phyloP scores from a whole-genome alignment of 164 flowering plant genomes.

The Aristolochia californica region DNA sequence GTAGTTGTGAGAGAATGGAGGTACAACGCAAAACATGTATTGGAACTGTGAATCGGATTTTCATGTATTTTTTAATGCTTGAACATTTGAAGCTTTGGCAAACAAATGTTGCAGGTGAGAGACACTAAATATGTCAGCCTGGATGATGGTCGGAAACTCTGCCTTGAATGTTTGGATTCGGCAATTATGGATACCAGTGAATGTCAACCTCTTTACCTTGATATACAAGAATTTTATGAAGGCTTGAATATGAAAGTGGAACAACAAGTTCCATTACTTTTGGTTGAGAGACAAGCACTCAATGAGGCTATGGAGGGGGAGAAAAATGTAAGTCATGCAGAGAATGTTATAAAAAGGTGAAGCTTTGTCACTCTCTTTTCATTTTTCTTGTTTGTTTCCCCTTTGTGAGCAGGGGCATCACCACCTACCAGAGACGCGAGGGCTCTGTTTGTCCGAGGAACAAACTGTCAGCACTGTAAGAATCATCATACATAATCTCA shows the following conservation, averaged over 20 bases:
- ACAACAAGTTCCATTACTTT: constrained; percentile 67
- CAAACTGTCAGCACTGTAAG: constrained; percentile 75
- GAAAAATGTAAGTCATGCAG: constrained; percentile 39
- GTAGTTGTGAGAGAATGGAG: constrained; percentile 98
- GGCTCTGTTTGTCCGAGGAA: constrained; percentile 84
- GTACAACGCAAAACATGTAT: constrained; percentile 23
- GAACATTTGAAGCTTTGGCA: background rate
- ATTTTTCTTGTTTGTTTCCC: background rate
- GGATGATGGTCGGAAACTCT: constrained; percentile 73
- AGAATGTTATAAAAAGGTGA: background rate
- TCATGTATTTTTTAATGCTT: background rate
- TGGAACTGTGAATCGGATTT: background rate
- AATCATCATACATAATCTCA: background rate
- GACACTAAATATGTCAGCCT: constrained; percentile 46
- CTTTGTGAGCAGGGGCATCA: constrained; percentile 53
- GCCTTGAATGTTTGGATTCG: constrained; percentile 78
- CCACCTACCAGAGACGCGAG: constrained; percentile 89
- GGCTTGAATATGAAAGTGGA: constrained; percentile 61
- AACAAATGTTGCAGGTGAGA: constrained; percentile 33
- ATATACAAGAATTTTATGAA: constrained; percentile 65
- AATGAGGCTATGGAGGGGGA: constrained; percentile 87
- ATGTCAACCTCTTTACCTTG: constrained; percentile 70
- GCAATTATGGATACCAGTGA: constrained; percentile 61
- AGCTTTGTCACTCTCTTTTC: background rate
- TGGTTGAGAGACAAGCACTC: constrained; percentile 79